These are phyloP conservation scores for Diaporthe humulicola DNA, from an alignment of 2,329 filamentous ascomycete genomes.

Conservation along the genomic window DNA sequence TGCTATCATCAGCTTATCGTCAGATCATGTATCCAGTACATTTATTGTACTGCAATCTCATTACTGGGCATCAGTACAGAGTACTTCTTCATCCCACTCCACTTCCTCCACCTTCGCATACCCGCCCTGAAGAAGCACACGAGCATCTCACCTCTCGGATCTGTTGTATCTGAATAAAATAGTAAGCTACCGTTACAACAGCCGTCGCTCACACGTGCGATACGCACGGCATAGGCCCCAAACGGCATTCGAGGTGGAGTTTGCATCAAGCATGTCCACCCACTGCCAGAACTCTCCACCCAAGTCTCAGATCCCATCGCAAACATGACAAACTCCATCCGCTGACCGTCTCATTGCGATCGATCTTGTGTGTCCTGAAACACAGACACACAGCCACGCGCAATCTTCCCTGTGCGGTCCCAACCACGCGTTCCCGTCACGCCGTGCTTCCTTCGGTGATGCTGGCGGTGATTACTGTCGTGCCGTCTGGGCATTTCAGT, in stretches of 20 bases:
- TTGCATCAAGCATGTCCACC: neutral
- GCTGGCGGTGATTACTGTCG: neutral
- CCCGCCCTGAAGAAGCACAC: neutral
- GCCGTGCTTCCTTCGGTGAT: conserved; percentile 8
- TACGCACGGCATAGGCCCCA: neutral
- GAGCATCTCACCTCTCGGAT: neutral
- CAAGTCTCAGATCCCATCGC: conserved; percentile 20
- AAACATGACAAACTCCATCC: conserved; percentile 10
- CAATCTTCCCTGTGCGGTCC: neutral
- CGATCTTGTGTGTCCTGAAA: conserved; percentile 21
- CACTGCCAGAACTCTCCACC: neutral
- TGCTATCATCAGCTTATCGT: neutral
- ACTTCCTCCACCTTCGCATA: neutral
- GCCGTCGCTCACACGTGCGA: conserved; percentile 13
- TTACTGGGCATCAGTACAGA: neutral
- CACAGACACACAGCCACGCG: conserved; percentile 14
- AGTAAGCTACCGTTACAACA: neutral
- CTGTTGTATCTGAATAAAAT: neutral
- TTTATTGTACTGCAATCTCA: accelerated
- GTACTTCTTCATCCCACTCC: neutral
- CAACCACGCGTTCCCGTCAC: neutral
- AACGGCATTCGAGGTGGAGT: neutral
- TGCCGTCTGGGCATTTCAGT: neutral
- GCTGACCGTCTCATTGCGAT: neutral
- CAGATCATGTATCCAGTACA: neutral